A percentile compares a stretch with the other conserved stretches of the same genome.
Evolutionary conservation across 2,329 filamentous ascomycete species (phyloP).

Genomic region (Stagonosporopsis tanaceti): DNA sequence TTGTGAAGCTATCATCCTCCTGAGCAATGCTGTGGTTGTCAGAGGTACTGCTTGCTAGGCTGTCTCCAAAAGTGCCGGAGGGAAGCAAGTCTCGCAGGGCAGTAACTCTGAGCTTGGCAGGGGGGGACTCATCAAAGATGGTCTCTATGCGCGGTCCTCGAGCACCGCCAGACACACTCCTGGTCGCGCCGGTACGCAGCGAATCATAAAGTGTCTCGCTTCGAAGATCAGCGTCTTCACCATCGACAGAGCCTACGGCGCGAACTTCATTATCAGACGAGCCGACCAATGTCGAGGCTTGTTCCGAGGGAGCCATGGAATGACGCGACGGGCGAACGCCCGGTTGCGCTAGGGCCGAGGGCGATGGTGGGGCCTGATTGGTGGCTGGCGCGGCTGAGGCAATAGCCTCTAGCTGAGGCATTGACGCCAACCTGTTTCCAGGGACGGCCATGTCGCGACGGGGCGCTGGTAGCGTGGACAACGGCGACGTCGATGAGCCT

Average conservation of each 20-base stretch:
- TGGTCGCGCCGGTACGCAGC: constrained; percentile 73
- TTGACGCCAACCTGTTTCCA: constrained; percentile 38
- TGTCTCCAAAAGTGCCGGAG: constrained; percentile 54
- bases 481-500: constrained; percentile 36
- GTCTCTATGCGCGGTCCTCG: constrained; percentile 77
- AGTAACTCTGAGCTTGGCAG: constrained; percentile 53
- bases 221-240: constrained; percentile 79
- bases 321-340: constrained; percentile 57
- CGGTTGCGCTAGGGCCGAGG: constrained; percentile 43
- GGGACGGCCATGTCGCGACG: constrained; percentile 27
- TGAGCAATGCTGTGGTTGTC: constrained; percentile 57
- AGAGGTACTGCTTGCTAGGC: constrained; percentile 41
- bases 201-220: constrained; percentile 83
- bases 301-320: constrained; percentile 66
- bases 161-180: constrained; percentile 67
- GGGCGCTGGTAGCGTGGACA: constrained; percentile 26
- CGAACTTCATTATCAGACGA: constrained; percentile 72
- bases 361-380: constrained; percentile 48
- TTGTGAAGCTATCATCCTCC: constrained; percentile 59
- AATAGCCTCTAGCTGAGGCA: constrained; percentile 43
- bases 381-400: constrained; percentile 37
- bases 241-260: constrained; percentile 72
- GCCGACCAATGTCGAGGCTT: constrained; percentile 70
- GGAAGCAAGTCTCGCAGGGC: constrained; percentile 59
- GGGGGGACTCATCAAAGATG: constrained; percentile 81